Evolutionary conservation across 768 basidiomycete genomes (phyloP), one percentile per base, ranked within the genome.

Genomic region (Tremella mesenterica): DNA sequence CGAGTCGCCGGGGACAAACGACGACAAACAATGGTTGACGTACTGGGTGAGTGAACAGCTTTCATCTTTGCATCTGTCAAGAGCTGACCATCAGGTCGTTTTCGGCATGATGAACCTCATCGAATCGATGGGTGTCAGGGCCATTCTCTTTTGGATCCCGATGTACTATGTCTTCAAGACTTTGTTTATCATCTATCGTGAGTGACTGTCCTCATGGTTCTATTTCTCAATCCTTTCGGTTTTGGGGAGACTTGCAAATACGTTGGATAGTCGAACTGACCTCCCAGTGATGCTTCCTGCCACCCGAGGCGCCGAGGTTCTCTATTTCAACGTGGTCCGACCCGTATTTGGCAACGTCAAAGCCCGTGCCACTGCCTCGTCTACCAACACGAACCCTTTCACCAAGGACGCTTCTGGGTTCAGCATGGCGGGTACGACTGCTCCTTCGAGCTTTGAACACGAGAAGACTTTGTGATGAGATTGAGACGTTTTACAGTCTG

Each of bases 121-220:
- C 56, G 93, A 96, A 77, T 84, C 81, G 67, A 80, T 93, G 63
- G 88, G 86, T 48, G 78, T 88, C 59, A 81, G 85, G 48, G 55
- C 86, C 56, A 81, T 95, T 56, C 83, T 96, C 60, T 89, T 92
- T 78, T 97, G 64, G 73, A 69, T 91, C 63, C 88, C 91, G 39
- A 90, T 89, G 86, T 96, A 93, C 74, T 95, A 84, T 71, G 83
- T 86, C 41, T 81, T 89, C 80, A 96, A 95, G 85, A 87, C 85
- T 47, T 53, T 83, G 53, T 88, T 90, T 79, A 84, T 91, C 72
- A 74, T 93, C 65, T 96, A 88, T 87, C 82, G 93, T 69, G 87
- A 90, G 77, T 82, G 85, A 50, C 44, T 34, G 34, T 27, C 36
- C 33, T 13, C 28, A 41, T 29, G 16, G 7, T 36, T 36, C 18